These are phyloP conservation scores for Xylariaceae sp. DNA, from an alignment of 2,329 filamentous ascomycete genomes.

Conservation along the genomic window DNA sequence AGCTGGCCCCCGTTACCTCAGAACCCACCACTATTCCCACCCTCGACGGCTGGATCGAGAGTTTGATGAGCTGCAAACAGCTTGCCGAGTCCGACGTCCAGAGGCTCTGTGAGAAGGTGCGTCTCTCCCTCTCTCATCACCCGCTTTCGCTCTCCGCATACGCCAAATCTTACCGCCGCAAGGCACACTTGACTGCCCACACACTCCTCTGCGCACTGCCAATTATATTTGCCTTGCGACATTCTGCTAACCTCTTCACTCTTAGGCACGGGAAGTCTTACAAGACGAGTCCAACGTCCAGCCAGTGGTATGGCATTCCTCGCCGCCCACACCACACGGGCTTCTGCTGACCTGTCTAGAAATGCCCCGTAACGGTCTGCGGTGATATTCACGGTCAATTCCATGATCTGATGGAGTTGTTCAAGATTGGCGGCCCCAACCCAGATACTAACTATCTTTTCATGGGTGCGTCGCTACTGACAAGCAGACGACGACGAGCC, in stretches of 20 bases:
- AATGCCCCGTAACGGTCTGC: constrained; percentile 98
- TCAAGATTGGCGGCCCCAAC: constrained; percentile 97
- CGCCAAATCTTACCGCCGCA: not conserved
- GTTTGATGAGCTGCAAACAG: constrained; percentile 98
- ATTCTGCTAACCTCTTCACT: constrained; percentile 30
- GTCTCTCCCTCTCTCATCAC: constrained; percentile 28
- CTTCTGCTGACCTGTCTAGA: constrained; percentile 46
- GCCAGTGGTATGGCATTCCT: constrained; percentile 68
- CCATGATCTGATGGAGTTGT: constrained; percentile 98
- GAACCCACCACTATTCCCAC: constrained; percentile 90
- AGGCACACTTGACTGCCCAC: not conserved
- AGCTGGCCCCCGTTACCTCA: constrained; percentile 61
- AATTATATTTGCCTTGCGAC: not conserved
- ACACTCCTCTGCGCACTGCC: not conserved
- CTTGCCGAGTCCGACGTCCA: constrained; percentile 91
- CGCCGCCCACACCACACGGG: not conserved
- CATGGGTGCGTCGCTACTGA: constrained; percentile 66
- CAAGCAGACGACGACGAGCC: not conserved
- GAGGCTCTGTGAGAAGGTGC: constrained; percentile 94
- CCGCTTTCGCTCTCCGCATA: not conserved
- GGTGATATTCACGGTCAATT: constrained; percentile 99
- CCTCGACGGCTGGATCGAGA: constrained; percentile 97
- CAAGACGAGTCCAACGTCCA: constrained; percentile 98
- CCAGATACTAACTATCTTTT: constrained; percentile 99
- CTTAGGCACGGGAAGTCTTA: constrained; percentile 86